A percentile compares a stretch with the other conserved stretches of the same genome.
These are phyloP conservation scores for Silene vulgaris DNA, from an alignment of 179 eudicot species.

Conservation along the genomic window DNA sequence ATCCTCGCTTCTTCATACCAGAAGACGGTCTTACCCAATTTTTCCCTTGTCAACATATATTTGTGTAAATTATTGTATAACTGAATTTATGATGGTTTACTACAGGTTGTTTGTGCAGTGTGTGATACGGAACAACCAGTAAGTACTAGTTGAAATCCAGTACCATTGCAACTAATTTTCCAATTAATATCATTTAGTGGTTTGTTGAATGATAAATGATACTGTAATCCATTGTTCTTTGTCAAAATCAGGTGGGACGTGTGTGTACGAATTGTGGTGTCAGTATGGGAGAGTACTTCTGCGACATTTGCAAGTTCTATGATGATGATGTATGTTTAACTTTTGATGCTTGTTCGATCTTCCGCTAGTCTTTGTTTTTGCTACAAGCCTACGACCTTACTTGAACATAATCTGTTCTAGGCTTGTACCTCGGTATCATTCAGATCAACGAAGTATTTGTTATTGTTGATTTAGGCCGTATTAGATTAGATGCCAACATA, in stretches of 20 bases:
- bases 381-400: too few species aligned
- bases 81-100: conserved; percentile 17
- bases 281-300: conserved; percentile 90
- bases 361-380: too few species aligned
- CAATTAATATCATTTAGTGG: neutral
- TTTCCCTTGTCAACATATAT: neutral
- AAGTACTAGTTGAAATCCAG: conserved; percentile 19
- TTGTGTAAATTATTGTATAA: conserved; percentile 3
- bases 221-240: neutral
- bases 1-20: neutral
- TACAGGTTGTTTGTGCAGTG: conserved; percentile 82
- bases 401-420: too few species aligned
- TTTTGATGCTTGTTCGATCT: neutral
- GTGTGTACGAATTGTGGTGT: conserved; percentile 90
- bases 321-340: conserved; percentile 77
- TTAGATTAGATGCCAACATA: neutral
- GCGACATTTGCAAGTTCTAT: conserved; percentile 77
- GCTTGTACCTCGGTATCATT: too few species aligned
- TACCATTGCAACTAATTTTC: neutral
- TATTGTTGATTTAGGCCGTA: neutral
- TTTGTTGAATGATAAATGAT: conserved; percentile 5
- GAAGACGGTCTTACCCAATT: neutral
- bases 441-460: neutral
- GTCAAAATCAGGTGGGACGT: conserved; percentile 47
- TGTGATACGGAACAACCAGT: conserved; percentile 97